Base-by-base conservation (phyloP, 345 rosid genomes). In the Arabis alpina region DNA sequence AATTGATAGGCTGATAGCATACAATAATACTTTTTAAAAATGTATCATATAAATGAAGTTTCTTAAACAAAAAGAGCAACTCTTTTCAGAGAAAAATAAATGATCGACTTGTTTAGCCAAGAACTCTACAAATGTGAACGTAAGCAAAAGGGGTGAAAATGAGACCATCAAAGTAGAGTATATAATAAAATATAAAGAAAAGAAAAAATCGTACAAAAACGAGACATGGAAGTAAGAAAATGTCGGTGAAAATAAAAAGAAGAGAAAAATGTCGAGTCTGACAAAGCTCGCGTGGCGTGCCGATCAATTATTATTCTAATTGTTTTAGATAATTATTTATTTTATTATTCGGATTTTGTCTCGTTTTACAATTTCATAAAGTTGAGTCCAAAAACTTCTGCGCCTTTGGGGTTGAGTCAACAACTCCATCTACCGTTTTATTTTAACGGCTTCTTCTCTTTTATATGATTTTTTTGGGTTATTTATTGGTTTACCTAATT, bases 211-310 rank as follows among this genome's bases (percentile, higher is more conserved):
- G 24, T 14, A 28, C 7, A 19, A 10, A 55, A 45, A 34, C 3
- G 58, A 27, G 60, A 27, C 76, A 72, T 72, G 71, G 0, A 41
- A 49, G 42, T 63, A 72, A 65, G 30, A 66, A 64, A 73, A 66
- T 66, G 77, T 73, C 77, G 77, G 77, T 73, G 77, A 66, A 66
- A 58, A 73, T 73, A 50, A 65, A 73, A 73, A 73, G 67, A 66
- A 51, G 77, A 73, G 72, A 51, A 65, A 72, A 64, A 43, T 58
- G 72, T 49, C 66, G 77, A 58, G 48, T 41, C 77, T 58, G 77
- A 73, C 67, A 66, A 53, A 39, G 61, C 48, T 66, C 72, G 77
- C 77, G 48, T 73, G 72, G 77, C 77, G 48, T 73, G 72, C 48
- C 77, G 61, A 74, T 59, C 72, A 59, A 59, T 74, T 19, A 73